These are phyloP conservation scores for Trichoderma endophyticum DNA, from an alignment of 2,329 filamentous ascomycete species.

Conservation along the genomic window DNA sequence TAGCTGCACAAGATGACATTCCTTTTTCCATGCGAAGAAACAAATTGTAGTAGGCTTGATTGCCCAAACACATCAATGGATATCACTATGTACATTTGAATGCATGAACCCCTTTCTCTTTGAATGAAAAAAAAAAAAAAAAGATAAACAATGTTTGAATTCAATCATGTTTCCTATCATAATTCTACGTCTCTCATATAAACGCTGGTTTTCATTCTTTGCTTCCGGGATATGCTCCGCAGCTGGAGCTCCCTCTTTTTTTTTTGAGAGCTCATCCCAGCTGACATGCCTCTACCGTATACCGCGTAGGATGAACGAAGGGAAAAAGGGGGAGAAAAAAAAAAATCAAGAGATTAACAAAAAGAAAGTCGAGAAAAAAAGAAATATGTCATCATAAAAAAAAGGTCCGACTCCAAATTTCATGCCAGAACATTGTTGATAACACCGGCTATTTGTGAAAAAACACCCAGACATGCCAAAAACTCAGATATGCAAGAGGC, in stretches of 20 bases:
- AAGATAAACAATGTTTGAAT: not conserved
- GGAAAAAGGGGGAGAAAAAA: not conserved
- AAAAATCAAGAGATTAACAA: not conserved
- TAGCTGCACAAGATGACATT: not conserved
- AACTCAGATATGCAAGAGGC: conserved; percentile 8
- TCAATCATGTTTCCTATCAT: conserved; percentile 17
- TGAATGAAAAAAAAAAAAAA: not conserved
- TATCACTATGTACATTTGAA: not conserved
- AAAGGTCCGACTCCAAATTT: conserved; percentile 5
- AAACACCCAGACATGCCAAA: conserved; percentile 15
- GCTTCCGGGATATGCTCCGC: conserved; percentile 10
- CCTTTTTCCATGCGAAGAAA: not conserved
- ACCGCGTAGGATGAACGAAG: conserved; percentile 7
- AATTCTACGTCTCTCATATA: conserved; percentile 18
- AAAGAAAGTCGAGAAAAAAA: not conserved
- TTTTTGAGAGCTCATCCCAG: conserved; percentile 5
- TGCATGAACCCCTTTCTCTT: not conserved
- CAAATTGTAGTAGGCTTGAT: not conserved
- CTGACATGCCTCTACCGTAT: conserved; percentile 11
- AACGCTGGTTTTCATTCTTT: conserved; percentile 16
- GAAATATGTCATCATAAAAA: not conserved
- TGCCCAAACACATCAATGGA: not conserved
- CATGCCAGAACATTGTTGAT: conserved; percentile 6
- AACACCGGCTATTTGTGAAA: conserved; percentile 15
- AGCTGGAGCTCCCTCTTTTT: not conserved